These are phyloP conservation scores for Ascoidea rubescens DNA, from an alignment of 805 yeast genomes.

Conservation along the genomic window DNA sequence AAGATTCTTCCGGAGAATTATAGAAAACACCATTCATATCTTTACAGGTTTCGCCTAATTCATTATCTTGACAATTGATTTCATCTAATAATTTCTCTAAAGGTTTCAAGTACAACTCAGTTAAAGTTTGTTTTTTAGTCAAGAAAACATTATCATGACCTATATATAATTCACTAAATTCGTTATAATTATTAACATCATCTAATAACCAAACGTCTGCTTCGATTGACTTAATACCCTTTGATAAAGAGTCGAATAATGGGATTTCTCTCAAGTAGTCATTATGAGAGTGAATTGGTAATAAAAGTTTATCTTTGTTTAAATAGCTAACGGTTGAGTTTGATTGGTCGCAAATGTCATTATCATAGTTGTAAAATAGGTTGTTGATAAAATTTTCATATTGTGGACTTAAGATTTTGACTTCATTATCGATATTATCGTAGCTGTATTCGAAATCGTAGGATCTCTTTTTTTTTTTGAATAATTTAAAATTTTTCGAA, in stretches of 20 bases:
- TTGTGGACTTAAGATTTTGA: not conserved
- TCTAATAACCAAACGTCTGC: constrained; percentile 45
- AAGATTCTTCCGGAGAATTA: constrained; percentile 33
- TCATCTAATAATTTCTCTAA: constrained; percentile 31
- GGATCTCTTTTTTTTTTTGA: not conserved
- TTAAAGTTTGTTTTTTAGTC: constrained; percentile 30
- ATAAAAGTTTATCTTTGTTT: constrained; percentile 15
- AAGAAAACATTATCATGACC: constrained; percentile 46
- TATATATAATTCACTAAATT: constrained; percentile 32
- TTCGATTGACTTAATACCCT: constrained; percentile 46
- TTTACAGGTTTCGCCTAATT: constrained; percentile 5
- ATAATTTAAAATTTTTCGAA: not conserved
- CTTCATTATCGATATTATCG: not conserved
- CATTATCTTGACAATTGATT: constrained; percentile 24
- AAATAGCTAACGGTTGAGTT: constrained; percentile 8
- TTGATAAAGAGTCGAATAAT: constrained; percentile 36
- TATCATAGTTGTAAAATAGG: constrained; percentile 3
- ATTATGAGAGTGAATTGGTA: constrained; percentile 49
- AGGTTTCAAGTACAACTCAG: constrained; percentile 37
- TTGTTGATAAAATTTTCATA: not conserved
- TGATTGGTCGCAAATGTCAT: constrained; percentile 5
- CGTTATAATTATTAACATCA: constrained; percentile 21
- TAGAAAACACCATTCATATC: constrained; percentile 26
- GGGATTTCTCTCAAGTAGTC: constrained; percentile 54
- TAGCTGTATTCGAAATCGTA: not conserved